Base-by-base conservation (phyloP, 2,329 filamentous ascomycete genomes). In the Nectriaceae sp. region DNA sequence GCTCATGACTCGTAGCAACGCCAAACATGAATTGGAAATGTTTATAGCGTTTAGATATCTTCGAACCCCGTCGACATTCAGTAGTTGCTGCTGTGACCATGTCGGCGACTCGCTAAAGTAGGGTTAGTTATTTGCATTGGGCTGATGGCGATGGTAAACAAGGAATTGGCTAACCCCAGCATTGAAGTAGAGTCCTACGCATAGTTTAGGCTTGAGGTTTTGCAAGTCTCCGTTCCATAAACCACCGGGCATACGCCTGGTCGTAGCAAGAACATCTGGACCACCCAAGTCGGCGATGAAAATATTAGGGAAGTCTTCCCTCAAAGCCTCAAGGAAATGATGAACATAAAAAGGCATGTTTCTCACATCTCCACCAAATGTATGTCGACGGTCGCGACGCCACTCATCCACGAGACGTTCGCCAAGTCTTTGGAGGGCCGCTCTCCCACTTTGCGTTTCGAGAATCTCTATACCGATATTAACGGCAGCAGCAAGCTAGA, bases 21-120 rank as follows among this genome's bases (percentile, higher is more conserved):
- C 38, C 41, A 33, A 48, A 42, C 31, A 52, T 42, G 33, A 52
- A 52, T 15, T 42, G 49, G 24, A 52, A 52, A 6, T 43, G 4
- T 22, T 46, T 45, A 26, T 39, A 13, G 6, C 46, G 41, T 19
- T 13, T 37, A 11, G 20, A 21, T 24, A 21, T 41, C 13, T 38
- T 21, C n/a, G 11, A 11, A 11, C 6, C 11, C 19, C 11, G 16
- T 20, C n/a, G n/a, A 29, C 33, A 42, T 43, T n/a, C 3, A 11
- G 19, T 37, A 16, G 21, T 21, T 24, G 20, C n/a, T n/a, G n/a
- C n/a, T n/a, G 46, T 18, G n/a, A 31, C 46, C 40, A 44, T 43
- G 21, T 31, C 41, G 19, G 21, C 35, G 15, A 44, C 39, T 41
- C 44, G 21, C 44, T 47, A 29, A 13, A 24, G 38, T 16, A 13